phyloP scores from a whole-genome alignment of 2,329 filamentous ascomycete genomes.

The Xylaria arbuscula region DNA sequence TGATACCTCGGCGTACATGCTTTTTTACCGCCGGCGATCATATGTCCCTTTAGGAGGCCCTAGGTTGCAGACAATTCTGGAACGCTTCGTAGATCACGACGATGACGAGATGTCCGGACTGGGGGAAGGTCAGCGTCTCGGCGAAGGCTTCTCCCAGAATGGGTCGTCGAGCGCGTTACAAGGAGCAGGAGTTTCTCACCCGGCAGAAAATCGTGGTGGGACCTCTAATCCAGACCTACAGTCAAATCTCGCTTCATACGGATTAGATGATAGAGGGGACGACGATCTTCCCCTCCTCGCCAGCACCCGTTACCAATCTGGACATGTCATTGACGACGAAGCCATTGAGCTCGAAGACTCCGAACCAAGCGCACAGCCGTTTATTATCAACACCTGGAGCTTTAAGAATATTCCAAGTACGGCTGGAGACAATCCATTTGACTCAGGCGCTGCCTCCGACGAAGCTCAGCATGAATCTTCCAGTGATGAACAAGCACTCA shows the following conservation, averaged over 20 bases:
- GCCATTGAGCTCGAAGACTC: constrained; percentile 56
- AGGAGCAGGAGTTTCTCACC: constrained; percentile 81
- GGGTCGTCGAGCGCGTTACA: constrained; percentile 90
- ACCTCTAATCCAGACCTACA: constrained; percentile 46
- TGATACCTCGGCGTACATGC: constrained; percentile 83
- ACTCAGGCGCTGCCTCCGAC: constrained; percentile 51
- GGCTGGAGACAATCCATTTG: constrained; percentile 47
- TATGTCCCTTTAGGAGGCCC: constrained; percentile 81
- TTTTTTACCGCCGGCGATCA: constrained; percentile 94
- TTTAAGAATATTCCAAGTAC: constrained; percentile 56
- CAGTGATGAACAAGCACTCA: constrained; percentile 48
- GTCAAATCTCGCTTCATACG: constrained; percentile 15
- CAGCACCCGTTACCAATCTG: constrained; percentile 49
- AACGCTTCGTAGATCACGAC: constrained; percentile 66
- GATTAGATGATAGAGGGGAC: constrained; percentile 36
- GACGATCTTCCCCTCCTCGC: constrained; percentile 41
- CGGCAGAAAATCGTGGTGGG: constrained; percentile 70
- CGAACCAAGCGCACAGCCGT: constrained; percentile 41
- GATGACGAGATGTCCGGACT: constrained; percentile 58
- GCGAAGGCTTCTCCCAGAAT: constrained; percentile 83
- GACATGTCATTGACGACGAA: constrained; percentile 61
- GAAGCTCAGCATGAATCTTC: constrained; percentile 55
- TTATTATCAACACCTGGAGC: constrained; percentile 56
- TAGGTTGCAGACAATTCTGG: constrained; percentile 76
- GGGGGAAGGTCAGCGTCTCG: constrained; percentile 91